phyloP scores from a whole-genome alignment of 2,329 filamentous ascomycete genomes.

The Ophiocordyceps polyrhachis-furcata region DNA sequence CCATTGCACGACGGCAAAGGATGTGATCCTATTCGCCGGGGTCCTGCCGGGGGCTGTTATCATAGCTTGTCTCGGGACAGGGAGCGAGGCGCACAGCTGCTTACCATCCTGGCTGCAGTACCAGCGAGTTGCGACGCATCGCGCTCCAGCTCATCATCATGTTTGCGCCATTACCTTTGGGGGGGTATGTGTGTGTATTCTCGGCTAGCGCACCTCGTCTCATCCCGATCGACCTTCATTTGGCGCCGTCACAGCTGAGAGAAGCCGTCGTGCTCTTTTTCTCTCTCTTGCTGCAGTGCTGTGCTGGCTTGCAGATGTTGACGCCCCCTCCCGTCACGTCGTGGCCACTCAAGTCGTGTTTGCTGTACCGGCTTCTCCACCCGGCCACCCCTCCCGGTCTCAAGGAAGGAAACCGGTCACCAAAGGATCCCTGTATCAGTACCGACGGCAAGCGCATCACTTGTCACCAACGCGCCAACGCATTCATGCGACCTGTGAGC shows the following conservation, averaged over 20 bases:
- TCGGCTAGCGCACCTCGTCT: neutral
- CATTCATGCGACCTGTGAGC: conserved; percentile 29
- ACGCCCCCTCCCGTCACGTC: conserved; percentile 19
- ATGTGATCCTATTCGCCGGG: conserved; percentile 1
- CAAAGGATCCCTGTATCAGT: conserved; percentile 12
- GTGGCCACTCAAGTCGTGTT: conserved; percentile 18
- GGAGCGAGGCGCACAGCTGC: conserved; percentile 1
- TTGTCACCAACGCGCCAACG: conserved; percentile 24
- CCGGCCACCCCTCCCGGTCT: conserved; percentile 13
- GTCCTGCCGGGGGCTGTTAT: neutral
- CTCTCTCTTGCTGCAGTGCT: conserved; percentile 16
- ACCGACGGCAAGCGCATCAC: conserved; percentile 13
- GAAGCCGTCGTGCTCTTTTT: neutral
- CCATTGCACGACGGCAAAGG: conserved; percentile 1
- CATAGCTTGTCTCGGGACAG: conserved; percentile 1
- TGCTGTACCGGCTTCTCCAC: conserved; percentile 15
- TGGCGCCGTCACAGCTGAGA: neutral
- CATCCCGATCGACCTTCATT: neutral
- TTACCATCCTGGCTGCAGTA: neutral
- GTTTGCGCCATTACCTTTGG: neutral
- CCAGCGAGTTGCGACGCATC: neutral
- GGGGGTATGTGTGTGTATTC: neutral
- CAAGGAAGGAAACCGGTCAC: conserved; percentile 21
- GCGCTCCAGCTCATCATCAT: neutral
- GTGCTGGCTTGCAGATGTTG: conserved; percentile 26